Evolutionary conservation across 306 rosid genomes (phyloP).

Genomic region (Dryas drummondii): DNA sequence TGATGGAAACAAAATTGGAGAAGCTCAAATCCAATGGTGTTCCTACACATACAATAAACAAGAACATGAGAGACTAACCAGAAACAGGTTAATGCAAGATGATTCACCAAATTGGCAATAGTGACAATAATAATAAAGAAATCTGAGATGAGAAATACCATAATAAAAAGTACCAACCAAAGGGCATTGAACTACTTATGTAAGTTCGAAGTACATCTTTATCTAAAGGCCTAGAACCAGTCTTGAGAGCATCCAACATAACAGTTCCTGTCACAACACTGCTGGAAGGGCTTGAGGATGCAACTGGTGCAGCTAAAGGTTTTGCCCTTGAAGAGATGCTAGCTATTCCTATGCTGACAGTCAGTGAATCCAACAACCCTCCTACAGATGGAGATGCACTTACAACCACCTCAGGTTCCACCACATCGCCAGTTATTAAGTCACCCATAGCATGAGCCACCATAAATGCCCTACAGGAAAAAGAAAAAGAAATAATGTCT

Average conservation of each 20-base stretch:
- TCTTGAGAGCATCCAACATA: slow-evolving; percentile 59
- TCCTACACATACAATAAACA: slow-evolving; percentile 46
- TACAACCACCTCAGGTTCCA: slow-evolving; percentile 81
- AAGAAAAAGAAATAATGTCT: slow-evolving; percentile 26
- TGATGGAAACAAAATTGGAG: slow-evolving; percentile 66
- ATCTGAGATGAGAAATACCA: slow-evolving; percentile 58
- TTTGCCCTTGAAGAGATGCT: slow-evolving; percentile 88
- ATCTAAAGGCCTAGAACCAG: slow-evolving; percentile 69
- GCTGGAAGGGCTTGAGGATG: slow-evolving; percentile 55
- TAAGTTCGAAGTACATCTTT: slow-evolving; percentile 86
- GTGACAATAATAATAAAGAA: slow-evolving; percentile 17
- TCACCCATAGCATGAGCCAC: slow-evolving; percentile 91
- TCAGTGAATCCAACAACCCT: slow-evolving; percentile 89
- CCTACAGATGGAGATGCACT: slow-evolving; percentile 85
- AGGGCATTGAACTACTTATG: slow-evolving; percentile 92
- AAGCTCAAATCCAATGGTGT: slow-evolving; percentile 92
- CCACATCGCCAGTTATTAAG: slow-evolving; percentile 63
- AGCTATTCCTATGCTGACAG: slow-evolving; percentile 80
- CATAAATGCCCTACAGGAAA: slow-evolving; percentile 69
- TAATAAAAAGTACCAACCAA: slow-evolving; percentile 88
- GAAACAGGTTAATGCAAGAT: slow-evolving; percentile 31
- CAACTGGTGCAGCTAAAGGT: slow-evolving; percentile 67
- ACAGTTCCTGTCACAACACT: slow-evolving; percentile 55
- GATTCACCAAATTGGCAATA: slow-evolving; percentile 17
- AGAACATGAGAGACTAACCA: slow-evolving; percentile 19